Conservation (phyloP, 1,284 basidiomycete species). For the Rhodotorula sp. region DNA sequence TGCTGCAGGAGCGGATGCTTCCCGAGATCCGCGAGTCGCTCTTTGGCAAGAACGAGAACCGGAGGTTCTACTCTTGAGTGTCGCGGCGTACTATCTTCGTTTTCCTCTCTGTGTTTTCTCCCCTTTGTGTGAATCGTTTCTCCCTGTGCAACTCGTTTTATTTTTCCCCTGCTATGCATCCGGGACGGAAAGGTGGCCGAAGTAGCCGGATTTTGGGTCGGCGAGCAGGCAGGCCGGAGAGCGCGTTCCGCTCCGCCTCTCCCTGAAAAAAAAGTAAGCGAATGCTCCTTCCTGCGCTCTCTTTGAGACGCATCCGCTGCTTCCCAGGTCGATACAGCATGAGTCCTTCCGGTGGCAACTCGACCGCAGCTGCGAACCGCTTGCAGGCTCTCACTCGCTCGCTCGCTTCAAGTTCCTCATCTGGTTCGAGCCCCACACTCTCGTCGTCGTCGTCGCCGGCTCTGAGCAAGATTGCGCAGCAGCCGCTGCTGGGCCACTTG, state of each 20-base stretch:
- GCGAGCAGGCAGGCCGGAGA: no score
- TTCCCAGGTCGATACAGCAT: neutral
- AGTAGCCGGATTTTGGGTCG: no score
- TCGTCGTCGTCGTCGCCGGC: neutral
- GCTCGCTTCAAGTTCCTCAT: neutral
- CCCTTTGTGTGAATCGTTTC: neutral
- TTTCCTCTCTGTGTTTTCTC: neutral
- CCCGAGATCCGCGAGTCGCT: conserved; percentile 83
- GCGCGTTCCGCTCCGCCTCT: no score
- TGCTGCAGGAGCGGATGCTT: conserved; percentile 90
- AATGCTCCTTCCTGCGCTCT: neutral
- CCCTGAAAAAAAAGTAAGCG: no score
- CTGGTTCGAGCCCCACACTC: neutral
- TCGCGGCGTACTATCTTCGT: no score
- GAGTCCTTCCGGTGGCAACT: neutral
- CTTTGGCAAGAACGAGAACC: conserved; percentile 61
- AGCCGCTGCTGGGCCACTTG: conserved; percentile 18
- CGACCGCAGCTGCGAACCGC: neutral
- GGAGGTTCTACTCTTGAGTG: conserved; percentile 38
- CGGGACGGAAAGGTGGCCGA: no score
- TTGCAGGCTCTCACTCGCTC: neutral
- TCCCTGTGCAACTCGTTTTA: conserved; percentile 2
- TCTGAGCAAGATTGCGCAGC: neutral
- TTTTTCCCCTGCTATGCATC: no score
- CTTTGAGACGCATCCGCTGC: neutral